phyloP scores from a whole-genome alignment of 208 protist species.

The Leishmania arabica region DNA sequence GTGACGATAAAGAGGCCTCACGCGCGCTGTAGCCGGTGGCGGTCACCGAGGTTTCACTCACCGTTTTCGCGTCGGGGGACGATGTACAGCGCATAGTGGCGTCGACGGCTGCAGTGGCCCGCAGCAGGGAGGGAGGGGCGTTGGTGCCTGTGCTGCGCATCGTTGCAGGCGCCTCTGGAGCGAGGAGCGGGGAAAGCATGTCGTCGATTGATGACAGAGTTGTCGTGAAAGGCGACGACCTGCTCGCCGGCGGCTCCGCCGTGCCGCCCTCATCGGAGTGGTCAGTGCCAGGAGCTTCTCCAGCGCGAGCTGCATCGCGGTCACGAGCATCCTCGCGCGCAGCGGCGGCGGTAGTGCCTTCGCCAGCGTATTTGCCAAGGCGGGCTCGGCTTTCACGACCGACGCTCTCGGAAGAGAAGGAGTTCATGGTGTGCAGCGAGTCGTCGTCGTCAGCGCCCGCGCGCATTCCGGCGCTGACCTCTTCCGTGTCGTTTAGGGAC shows the following conservation, averaged over 20 bases:
- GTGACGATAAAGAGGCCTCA: background rate
- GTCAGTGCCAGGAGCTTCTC: background rate
- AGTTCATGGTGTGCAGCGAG: constrained; percentile 34
- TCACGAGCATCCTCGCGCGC: background rate
- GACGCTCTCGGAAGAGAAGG: constrained; percentile 8
- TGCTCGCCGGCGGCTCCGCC: constrained; percentile 14
- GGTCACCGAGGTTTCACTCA: background rate
- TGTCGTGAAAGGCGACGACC: background rate
- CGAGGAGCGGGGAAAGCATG: background rate
- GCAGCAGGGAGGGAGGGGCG: background rate
- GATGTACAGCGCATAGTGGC: background rate
- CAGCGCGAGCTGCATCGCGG: background rate
- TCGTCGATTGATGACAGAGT: constrained; percentile 3
- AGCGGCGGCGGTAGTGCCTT: background rate
- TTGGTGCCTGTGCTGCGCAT: background rate
- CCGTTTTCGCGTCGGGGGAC: background rate
- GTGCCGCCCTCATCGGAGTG: background rate
- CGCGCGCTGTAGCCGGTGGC: background rate
- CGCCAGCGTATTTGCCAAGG: background rate
- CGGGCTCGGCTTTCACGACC: background rate
- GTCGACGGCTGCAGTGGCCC: background rate
- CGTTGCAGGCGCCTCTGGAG: constrained; percentile 1
- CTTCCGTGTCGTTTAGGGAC: constrained; percentile 9
- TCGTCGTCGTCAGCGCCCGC: background rate
- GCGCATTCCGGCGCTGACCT: background rate